Evolutionary conservation across 371 early-diverging fungal genomes (phyloP), one percentile per base, ranked within the genome.

Genomic region (Gilbertella persicaria): DNA sequence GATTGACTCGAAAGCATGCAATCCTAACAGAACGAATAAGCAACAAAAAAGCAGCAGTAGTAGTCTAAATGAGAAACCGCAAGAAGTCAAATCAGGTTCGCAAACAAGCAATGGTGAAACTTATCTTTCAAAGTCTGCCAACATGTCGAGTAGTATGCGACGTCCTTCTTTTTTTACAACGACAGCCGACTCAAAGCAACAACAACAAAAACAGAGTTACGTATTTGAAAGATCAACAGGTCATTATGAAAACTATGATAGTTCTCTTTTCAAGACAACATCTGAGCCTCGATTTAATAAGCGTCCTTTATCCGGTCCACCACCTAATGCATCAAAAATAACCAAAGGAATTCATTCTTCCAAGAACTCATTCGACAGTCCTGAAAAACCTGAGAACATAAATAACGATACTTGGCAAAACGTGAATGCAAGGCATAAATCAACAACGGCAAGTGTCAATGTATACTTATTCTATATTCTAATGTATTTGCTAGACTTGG

Each of bases 241-340:
- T 28, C 65, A 69, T 26, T 82, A 78, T 67, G 85, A 79, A 16
- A 63, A 59, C 20, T 85, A 87, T 51, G 87, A 86, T 51, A 64
- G 71, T 21, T 50, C 61, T 10, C 47, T 86, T 2, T 84, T 86
- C 45, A 77, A 73, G 33, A 62, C 60, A 23, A 52, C 67, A 0
- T 45, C 44, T 2, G 74, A 73, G 36, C 72, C 78, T 12, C 55
- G 78, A 14, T 77, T 77, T 43, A 54, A 42, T 16, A 69, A 70
- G 25, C 53, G 64, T 8, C 17, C 45, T 8, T 24, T 47, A 5
- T 24, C 45, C 7, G 56, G 56, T 10, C 44, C 50, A 17, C 47
- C 64, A 13, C 43, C 63, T 5, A 25, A 44, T 30, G 29, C 45
- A 28, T 12, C 42, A 7, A 44, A 73, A 50, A 12, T 55, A 35